Conservation (phyloP, 225 moss, liverwort and hornwort species). For the Pseudisothecium myosuroides region DNA sequence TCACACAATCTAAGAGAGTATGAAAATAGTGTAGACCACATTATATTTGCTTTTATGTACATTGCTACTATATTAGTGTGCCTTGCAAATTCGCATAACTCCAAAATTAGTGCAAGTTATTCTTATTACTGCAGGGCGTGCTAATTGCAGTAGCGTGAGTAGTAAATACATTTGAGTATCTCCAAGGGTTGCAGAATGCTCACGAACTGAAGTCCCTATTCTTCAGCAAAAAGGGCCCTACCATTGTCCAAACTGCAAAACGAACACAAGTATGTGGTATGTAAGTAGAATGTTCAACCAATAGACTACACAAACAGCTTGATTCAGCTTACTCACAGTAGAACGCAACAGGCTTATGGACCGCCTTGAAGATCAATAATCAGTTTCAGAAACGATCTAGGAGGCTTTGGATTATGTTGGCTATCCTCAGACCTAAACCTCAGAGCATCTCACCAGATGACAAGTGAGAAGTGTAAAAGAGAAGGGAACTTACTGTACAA, state of each 20-base stretch:
- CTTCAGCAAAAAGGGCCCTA: conserved; percentile 66
- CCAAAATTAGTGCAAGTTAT: not conserved
- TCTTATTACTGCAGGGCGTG: not conserved
- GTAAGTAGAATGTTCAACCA: not conserved
- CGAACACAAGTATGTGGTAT: not conserved
- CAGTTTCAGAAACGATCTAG: not conserved
- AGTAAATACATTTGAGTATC: not conserved
- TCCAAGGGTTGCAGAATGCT: not conserved
- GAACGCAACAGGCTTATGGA: not conserved
- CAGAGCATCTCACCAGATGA: not conserved
- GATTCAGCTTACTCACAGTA: not conserved
- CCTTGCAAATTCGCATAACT: not conserved
- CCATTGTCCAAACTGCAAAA: conserved; percentile 96
- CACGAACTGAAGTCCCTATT: conserved; percentile 52
- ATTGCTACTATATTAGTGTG: not conserved
- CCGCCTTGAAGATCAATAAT: not conserved
- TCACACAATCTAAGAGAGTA: not conserved
- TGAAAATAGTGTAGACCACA: too few species aligned
- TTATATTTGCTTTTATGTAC: not conserved
- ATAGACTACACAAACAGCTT: not conserved
- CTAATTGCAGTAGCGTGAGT: not conserved
- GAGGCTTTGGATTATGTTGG: not conserved
- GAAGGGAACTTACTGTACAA: conserved; percentile 62
- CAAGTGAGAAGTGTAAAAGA: not conserved
- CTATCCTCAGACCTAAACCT: not conserved